Conservation (phyloP, 768 basidiomycete genomes). For the Mrakia frigida region DNA sequence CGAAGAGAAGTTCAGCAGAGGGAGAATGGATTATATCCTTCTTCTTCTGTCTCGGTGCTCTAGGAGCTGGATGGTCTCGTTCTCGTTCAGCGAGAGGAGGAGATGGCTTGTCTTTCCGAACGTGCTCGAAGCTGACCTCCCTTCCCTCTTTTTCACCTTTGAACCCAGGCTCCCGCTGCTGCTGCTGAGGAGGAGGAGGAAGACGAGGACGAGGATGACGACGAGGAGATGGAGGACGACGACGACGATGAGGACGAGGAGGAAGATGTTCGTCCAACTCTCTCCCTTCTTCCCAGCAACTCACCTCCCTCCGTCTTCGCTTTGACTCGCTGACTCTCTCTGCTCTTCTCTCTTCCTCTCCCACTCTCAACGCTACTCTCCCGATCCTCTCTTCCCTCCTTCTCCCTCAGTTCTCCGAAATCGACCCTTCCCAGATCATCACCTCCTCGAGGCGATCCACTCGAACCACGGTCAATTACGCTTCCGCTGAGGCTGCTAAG, state of each 20-base stretch:
- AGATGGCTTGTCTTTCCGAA: too few relatives aligned
- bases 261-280: conserved; percentile 2
- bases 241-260: conserved; percentile 3
- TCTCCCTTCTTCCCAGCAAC: too few relatives aligned
- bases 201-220: conserved; percentile 17
- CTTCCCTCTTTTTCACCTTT: not conserved
- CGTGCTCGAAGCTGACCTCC: not conserved
- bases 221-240: not conserved
- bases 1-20: too few relatives aligned
- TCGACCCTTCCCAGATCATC: conserved; percentile 28
- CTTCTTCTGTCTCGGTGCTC: too few relatives aligned
- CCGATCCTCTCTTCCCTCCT: not conserved
- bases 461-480: conserved; percentile 27
- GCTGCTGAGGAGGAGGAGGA: conserved; percentile 22
- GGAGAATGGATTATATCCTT: too few relatives aligned
- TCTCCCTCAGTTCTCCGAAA: conserved; percentile 23
- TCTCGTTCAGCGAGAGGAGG: too few relatives aligned
- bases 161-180: not conserved
- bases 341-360: not conserved
- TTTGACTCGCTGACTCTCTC: not conserved
- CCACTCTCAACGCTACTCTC: not conserved
- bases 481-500: conserved; percentile 25
- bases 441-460: conserved; percentile 27
- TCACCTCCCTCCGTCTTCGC: not conserved
- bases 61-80: too few relatives aligned